Conservation (phyloP, 352 stramenopile species). For the Heterotrichella gracilis region DNA sequence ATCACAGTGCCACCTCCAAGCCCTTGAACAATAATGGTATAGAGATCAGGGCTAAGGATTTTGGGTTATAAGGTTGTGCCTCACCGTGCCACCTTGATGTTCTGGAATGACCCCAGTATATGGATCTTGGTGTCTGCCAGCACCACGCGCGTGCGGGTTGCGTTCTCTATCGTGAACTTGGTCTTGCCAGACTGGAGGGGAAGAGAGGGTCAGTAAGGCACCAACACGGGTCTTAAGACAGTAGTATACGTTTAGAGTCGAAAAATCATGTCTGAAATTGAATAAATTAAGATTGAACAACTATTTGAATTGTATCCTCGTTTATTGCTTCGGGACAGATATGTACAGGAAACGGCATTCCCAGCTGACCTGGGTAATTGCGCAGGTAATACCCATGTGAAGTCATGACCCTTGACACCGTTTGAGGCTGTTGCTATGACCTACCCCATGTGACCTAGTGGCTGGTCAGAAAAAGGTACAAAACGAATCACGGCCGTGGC, state of each 20-base stretch:
- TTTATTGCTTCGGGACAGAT: too few species aligned
- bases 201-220: too few species aligned
- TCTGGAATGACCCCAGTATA: constrained; percentile 82
- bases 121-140: constrained; percentile 85
- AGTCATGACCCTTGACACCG: too few species aligned
- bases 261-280: not conserved
- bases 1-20: not conserved
- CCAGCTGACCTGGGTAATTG: too few species aligned
- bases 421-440: too few species aligned
- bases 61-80: constrained; percentile 45
- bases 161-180: constrained; percentile 94
- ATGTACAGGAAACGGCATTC: too few species aligned
- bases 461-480: too few species aligned
- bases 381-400: too few species aligned
- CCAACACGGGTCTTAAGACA: too few species aligned
- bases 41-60: constrained; percentile 24
- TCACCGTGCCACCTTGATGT: constrained; percentile 95
- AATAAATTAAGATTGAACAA: not conserved
- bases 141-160: constrained; percentile 85
- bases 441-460: too few species aligned
- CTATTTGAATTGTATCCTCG: not conserved
- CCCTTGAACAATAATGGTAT: not conserved
- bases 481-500: too few species aligned
- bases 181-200: too few species aligned
- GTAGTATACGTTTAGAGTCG: not conserved